Conservation (phyloP, 345 rosid genomes). For the Lagerstroemia speciosa region DNA sequence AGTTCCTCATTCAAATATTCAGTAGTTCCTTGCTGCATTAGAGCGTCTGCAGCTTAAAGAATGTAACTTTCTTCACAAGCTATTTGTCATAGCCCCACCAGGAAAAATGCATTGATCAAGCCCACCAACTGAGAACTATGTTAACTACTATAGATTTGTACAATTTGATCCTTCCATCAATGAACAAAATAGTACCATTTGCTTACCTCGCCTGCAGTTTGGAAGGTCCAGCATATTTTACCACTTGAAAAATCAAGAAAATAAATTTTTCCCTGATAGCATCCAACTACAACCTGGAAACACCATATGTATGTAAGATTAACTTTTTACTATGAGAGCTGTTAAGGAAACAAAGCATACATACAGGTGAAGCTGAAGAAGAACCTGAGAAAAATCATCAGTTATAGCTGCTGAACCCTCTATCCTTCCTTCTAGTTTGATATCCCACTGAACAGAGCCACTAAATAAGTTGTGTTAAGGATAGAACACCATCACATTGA, state of each 20-base stretch:
- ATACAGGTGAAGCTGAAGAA: conserved; percentile 13
- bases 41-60: not conserved
- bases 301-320: conserved; percentile 8
- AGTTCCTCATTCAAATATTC: not conserved
- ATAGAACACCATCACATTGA: not conserved
- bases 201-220: conserved; percentile 75
- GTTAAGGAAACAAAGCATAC: conserved; percentile 12
- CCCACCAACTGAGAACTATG: not conserved
- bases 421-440: conserved; percentile 61
- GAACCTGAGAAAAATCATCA: conserved; percentile 77
- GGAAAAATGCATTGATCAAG: not conserved
- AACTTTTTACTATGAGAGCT: conserved; percentile 6
- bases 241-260: conserved; percentile 69
- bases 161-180: not conserved
- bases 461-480: conserved; percentile 27
- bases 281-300: conserved; percentile 78
- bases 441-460: conserved; percentile 78
- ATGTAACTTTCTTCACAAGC: not conserved
- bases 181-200: not conserved
- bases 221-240: conserved; percentile 66
- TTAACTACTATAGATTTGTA: not conserved
- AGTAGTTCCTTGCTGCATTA: not conserved
- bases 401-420: conserved; percentile 80
- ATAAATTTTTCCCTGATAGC: conserved; percentile 76
- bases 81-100: not conserved